These are phyloP conservation scores for Gracilaria domingensis DNA, from an alignment of 23 red algal genomes.

Conservation along the genomic window DNA sequence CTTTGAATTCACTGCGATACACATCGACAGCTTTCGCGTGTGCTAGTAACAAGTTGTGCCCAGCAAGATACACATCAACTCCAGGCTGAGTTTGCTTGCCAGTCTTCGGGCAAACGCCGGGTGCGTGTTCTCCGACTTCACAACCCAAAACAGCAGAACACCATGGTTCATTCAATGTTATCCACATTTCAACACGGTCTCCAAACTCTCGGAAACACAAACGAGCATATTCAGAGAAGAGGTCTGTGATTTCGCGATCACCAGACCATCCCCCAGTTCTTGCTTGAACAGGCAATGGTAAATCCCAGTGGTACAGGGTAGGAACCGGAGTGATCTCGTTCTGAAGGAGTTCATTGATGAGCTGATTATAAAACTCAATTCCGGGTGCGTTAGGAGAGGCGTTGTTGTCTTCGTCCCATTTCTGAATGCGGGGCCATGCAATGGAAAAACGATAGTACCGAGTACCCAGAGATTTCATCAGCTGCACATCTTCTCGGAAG, in stretches of 20 bases:
- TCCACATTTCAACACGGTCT: slow-evolving; percentile 67
- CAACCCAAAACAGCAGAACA: slow-evolving; percentile 61
- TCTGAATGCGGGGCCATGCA: slow-evolving; percentile 76
- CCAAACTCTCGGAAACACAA: slow-evolving; percentile 77
- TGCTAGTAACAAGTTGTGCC: slow-evolving; percentile 63
- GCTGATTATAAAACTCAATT: slow-evolving; percentile 63
- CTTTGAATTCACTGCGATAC: slow-evolving; percentile 64
- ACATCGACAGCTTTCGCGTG: slow-evolving; percentile 66
- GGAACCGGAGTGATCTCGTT: slow-evolving; percentile 59
- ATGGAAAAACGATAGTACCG: slow-evolving; percentile 77
- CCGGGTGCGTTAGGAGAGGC: slow-evolving; percentile 15
- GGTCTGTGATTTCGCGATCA: slow-evolving; percentile 13
- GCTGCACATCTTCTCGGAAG: slow-evolving; percentile 61
- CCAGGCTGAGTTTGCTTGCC: slow-evolving; percentile 49
- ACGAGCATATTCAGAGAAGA: slow-evolving; percentile 63
- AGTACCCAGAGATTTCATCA: slow-evolving; percentile 53
- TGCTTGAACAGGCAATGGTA: slow-evolving; percentile 41
- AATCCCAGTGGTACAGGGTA: slow-evolving; percentile 80
- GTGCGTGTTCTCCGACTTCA: slow-evolving; percentile 69
- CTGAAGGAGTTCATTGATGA: slow-evolving; percentile 59
- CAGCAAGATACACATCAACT: slow-evolving; percentile 57
- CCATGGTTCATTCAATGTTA: slow-evolving; percentile 83
- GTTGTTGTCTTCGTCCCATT: slow-evolving; percentile 9
- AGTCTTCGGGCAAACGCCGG: slow-evolving; percentile 25
- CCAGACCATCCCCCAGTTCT: slow-evolving; percentile 66